These are phyloP conservation scores for Xylaria curta DNA, from an alignment of 495 filamentous ascomycete species.

Conservation along the genomic window DNA sequence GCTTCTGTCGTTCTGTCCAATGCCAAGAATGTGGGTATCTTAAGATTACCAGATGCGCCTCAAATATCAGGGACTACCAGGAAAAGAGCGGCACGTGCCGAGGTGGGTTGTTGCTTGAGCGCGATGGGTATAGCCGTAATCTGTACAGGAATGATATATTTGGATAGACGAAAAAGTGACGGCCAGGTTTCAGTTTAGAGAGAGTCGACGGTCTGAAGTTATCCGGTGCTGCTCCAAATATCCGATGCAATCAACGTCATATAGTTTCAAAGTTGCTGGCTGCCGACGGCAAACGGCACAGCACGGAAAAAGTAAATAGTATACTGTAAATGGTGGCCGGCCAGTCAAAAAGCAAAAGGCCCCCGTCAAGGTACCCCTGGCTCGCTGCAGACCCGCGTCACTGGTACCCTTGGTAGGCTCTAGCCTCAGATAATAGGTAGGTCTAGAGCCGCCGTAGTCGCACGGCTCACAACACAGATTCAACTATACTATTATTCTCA, in stretches of 20 bases:
- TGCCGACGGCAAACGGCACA: slow-evolving; percentile 8
- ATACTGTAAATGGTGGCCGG: neutral
- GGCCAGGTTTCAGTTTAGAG: neutral
- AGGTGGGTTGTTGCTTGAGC: slow-evolving; percentile 17
- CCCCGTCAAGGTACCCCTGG: neutral
- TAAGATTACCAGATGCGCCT: slow-evolving; percentile 23
- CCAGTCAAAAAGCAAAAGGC: neutral
- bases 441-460: neutral
- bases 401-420: neutral
- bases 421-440: neutral
- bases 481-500: neutral
- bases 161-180: neutral
- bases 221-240: neutral
- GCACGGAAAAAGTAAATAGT: neutral
- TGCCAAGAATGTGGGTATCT: slow-evolving; percentile 23
- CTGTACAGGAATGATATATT: neutral
- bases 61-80: neutral
- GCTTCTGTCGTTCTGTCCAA: neutral
- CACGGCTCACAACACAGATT: neutral
- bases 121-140: neutral
- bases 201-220: neutral
- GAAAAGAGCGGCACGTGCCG: slow-evolving; percentile 19
- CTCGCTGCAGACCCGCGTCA: slow-evolving; percentile 15
- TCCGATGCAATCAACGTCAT: slow-evolving; percentile 16
- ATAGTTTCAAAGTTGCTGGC: neutral